These are phyloP conservation scores for Trypanosoma grayi DNA, from an alignment of 208 protist species.

Conservation along the genomic window DNA sequence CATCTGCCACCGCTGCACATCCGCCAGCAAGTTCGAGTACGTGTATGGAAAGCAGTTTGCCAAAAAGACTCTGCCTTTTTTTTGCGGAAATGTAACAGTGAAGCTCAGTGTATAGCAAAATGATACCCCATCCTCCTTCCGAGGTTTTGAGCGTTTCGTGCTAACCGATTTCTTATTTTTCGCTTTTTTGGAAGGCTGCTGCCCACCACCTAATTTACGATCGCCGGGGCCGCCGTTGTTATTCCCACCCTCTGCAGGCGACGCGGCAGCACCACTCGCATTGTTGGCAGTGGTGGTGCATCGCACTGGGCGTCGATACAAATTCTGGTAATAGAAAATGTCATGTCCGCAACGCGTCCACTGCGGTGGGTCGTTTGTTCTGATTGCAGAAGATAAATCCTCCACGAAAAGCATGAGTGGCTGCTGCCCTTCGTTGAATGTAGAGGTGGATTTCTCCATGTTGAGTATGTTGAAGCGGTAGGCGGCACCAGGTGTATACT, in stretches of 20 bases:
- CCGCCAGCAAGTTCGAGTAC: conserved; percentile 89
- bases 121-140: not conserved
- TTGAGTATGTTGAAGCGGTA: conserved; percentile 98
- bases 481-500: conserved; percentile 54
- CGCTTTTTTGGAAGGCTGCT: conserved; percentile 7
- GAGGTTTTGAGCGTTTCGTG: not conserved
- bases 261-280: not conserved
- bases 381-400: not conserved
- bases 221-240: not conserved
- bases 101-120: conserved; percentile 94
- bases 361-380: not conserved
- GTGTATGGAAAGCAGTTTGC: conserved; percentile 97
- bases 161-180: conserved; percentile 12
- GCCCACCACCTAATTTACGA: not conserved
- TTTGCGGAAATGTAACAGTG: conserved; percentile 73
- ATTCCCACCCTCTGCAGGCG: conserved; percentile 1
- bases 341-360: conserved; percentile 68
- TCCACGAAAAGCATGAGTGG: conserved; percentile 88
- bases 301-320: conserved; percentile 56
- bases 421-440: conserved; percentile 95
- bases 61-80: conserved; percentile 86
- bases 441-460: conserved; percentile 92
- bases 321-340: conserved; percentile 86
- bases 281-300: conserved; percentile 23
- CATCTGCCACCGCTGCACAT: conserved; percentile 31